These are phyloP conservation scores for Marchantia polymorpha DNA, from an alignment of 225 moss, liverwort and hornwort species.

Conservation along the genomic window DNA sequence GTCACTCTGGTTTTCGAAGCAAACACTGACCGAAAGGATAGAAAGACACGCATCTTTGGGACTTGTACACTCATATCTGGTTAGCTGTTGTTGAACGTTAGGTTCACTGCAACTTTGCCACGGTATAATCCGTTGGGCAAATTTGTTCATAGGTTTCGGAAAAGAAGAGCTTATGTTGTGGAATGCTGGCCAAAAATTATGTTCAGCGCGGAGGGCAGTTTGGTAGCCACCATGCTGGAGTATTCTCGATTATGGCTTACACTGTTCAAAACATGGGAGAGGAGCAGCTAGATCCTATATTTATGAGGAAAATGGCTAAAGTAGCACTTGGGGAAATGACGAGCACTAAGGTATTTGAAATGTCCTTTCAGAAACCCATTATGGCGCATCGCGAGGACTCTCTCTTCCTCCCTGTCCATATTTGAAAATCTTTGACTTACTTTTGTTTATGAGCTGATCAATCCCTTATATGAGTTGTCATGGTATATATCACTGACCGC, in stretches of 20 bases:
- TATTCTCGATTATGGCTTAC: conserved; percentile 91
- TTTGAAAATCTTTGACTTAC: not conserved
- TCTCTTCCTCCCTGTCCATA: not conserved
- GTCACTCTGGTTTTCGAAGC: not conserved
- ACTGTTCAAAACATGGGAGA: conserved; percentile 85
- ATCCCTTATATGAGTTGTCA: no score
- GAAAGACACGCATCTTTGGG: not conserved
- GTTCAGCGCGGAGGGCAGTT: conserved; percentile 73
- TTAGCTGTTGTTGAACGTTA: not conserved
- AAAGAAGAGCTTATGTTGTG: conserved; percentile 27
- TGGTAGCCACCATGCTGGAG: conserved; percentile 87
- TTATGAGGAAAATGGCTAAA: conserved; percentile 94
- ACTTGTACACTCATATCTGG: not conserved
- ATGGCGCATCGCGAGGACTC: not conserved
- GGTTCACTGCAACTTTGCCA: not conserved
- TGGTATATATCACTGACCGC: not conserved
- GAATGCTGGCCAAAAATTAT: conserved; percentile 25
- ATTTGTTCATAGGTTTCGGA: conserved; percentile 23
- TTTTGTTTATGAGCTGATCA: not conserved
- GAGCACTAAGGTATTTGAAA: conserved; percentile 64
- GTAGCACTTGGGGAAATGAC: conserved; percentile 91
- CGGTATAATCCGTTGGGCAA: conserved; percentile 16
- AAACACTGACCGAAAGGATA: not conserved
- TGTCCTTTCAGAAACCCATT: not conserved
- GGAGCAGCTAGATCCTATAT: conserved; percentile 77